Conservation (phyloP, 1,284 basidiomycete species). For the Coniophora puteana region DNA sequence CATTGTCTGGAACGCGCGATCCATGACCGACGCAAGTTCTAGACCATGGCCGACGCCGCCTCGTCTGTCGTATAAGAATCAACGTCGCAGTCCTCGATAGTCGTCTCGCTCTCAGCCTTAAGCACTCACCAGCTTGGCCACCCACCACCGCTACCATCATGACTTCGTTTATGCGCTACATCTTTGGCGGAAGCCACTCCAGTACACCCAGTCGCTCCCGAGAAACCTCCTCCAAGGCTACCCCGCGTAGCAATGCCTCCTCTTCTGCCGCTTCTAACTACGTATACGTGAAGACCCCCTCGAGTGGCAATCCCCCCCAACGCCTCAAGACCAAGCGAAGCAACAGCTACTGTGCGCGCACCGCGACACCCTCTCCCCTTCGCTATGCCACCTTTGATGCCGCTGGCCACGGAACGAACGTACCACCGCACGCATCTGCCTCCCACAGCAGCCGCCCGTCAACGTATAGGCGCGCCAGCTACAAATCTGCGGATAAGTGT, state of each 20-base stretch:
- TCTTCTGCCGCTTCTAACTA: slow-evolving; percentile 26
- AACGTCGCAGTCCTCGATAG: slow-evolving; percentile 9
- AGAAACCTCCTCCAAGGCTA: slow-evolving; percentile 22
- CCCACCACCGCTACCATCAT: slow-evolving; percentile 10
- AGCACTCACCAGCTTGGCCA: slow-evolving; percentile 10
- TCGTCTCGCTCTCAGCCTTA: slow-evolving; percentile 14
- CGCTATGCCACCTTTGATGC: slow-evolving; percentile 26
- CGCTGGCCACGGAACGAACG: slow-evolving; percentile 8
- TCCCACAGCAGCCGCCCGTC: slow-evolving; percentile 24
- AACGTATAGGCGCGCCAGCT: slow-evolving; percentile 29
- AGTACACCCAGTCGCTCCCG: slow-evolving; percentile 19
- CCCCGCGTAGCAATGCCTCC: slow-evolving; percentile 26
- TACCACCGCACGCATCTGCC: slow-evolving; percentile 20
- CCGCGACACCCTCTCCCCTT: slow-evolving; percentile 25
- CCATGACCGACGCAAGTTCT: slow-evolving; percentile 7
- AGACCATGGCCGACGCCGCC: slow-evolving; percentile 17
- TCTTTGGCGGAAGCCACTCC: slow-evolving; percentile 24
- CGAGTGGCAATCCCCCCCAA: slow-evolving; percentile 19
- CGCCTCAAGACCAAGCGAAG: slow-evolving; percentile 31
- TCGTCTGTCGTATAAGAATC: slow-evolving; percentile 12
- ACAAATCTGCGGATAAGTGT: slow-evolving; percentile 31
- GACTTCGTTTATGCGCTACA: slow-evolving; percentile 31
- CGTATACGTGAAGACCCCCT: slow-evolving; percentile 20
- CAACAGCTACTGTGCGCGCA: slow-evolving; percentile 29
- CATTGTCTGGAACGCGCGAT: slow-evolving; percentile 18